Percentiles rank a stretch among this genome's conserved stretches.
phyloP scores from a whole-genome alignment of 306 rosid genomes.

The Datisca glomerata region DNA sequence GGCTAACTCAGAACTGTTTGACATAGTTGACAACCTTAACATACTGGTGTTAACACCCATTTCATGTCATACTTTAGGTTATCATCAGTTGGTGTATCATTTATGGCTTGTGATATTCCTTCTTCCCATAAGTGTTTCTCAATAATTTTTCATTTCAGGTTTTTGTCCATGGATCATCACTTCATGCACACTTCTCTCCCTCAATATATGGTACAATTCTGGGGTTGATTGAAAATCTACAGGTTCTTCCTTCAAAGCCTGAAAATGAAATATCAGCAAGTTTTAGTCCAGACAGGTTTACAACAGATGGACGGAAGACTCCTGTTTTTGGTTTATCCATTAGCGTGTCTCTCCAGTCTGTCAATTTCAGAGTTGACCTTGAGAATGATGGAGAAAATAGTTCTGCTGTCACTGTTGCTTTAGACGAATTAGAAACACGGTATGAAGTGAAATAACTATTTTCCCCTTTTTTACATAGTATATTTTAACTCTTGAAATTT shows the following conservation, averaged over 20 bases:
- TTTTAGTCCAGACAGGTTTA: constrained; percentile 12
- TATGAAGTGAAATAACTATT: constrained; percentile 17
- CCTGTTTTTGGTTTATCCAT: constrained; percentile 37
- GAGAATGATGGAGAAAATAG: constrained; percentile 47
- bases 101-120: too few species aligned
- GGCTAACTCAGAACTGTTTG: too few species aligned
- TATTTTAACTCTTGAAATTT: too few species aligned
- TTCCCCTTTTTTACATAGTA: not conserved
- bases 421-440: constrained; percentile 39
- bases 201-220: constrained; percentile 42
- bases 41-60: too few species aligned
- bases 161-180: constrained; percentile 27
- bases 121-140: too few species aligned
- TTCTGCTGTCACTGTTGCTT: constrained; percentile 28
- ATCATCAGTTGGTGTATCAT: too few species aligned
- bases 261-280: constrained; percentile 23
- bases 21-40: too few species aligned
- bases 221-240: constrained; percentile 32
- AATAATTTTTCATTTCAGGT: constrained; percentile 58
- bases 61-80: too few species aligned
- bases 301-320: constrained; percentile 15
- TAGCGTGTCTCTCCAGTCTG: constrained; percentile 30
- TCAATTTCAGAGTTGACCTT: constrained; percentile 46
- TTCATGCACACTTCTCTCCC: constrained; percentile 54
- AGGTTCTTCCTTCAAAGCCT: constrained; percentile 13